phyloP scores from a whole-genome alignment of 768 basidiomycete species.

The Tricholoma flavovirens region DNA sequence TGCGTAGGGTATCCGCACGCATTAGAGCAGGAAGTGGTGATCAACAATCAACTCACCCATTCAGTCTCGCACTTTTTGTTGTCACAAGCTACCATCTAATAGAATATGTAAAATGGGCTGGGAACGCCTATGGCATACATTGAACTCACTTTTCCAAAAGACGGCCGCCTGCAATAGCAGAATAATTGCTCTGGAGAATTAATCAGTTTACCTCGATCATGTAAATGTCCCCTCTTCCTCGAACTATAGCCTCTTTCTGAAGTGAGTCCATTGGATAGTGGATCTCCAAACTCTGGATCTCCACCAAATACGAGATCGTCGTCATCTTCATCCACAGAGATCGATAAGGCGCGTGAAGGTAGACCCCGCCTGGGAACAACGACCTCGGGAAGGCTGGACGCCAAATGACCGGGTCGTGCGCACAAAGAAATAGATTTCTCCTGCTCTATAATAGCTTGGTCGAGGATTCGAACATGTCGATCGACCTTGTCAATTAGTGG shows the following conservation, averaged over 20 bases:
- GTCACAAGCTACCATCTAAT: conserved; percentile 86
- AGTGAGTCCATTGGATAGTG: neutral
- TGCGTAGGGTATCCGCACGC: conserved; percentile 20
- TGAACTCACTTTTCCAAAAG: conserved; percentile 67
- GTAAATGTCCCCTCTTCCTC: neutral
- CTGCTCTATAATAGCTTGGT: conserved; percentile 53
- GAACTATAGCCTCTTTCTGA: neutral
- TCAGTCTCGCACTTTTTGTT: conserved; percentile 61
- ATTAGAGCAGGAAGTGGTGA: neutral
- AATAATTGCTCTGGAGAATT: conserved; percentile 43
- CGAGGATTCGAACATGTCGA: conserved; percentile 71
- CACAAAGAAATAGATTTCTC: conserved; percentile 36
- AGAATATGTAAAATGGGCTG: conserved; percentile 2
- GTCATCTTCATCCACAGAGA: conserved; percentile 33
- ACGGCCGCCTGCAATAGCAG: conserved; percentile 77
- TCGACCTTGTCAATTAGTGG: conserved; percentile 49
- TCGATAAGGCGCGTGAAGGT: conserved; percentile 36
- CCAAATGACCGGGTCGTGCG: conserved; percentile 26
- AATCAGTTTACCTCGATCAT: no score
- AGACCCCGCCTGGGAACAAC: conserved; percentile 49
- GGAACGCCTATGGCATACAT: conserved; percentile 6
- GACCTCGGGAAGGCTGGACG: conserved; percentile 57
- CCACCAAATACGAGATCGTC: neutral
- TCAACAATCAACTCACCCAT: conserved; percentile 61
- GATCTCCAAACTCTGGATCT: neutral